Conservation (phyloP, 208 protist genomes). For the Wallacemonas rigidus region DNA sequence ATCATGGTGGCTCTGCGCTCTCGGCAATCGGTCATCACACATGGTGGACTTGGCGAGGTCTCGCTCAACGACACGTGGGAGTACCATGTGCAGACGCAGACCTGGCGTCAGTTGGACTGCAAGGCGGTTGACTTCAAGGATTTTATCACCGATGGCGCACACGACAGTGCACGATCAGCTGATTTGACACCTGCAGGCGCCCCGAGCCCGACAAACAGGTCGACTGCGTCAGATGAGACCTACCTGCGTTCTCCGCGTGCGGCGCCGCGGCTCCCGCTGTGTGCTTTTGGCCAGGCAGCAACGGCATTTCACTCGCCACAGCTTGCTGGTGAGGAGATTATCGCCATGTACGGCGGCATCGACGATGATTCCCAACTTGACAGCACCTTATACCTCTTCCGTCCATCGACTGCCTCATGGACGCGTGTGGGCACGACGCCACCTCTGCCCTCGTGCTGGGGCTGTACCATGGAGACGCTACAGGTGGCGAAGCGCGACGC, state of each 20-base stretch:
- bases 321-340: background rate
- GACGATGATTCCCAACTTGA: background rate
- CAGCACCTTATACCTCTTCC: background rate
- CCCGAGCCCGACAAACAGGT: background rate
- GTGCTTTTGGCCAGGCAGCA: conserved; percentile 62
- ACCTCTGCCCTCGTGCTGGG: background rate
- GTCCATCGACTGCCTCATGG: background rate
- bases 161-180: background rate
- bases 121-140: background rate
- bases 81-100: conserved; percentile 34
- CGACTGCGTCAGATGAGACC: background rate
- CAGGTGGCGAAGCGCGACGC: background rate
- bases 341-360: conserved; percentile 9
- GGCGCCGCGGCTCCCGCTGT: conserved; percentile 33
- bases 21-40: conserved; percentile 47
- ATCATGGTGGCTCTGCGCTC: conserved; percentile 37
- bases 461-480: conserved; percentile 1
- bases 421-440: background rate
- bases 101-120: conserved; percentile 47
- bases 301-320: conserved; percentile 24
- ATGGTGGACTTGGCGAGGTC: conserved; percentile 46
- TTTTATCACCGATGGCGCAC: background rate
- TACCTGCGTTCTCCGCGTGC: background rate
- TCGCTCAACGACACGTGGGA: conserved; percentile 68
- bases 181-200: background rate